A percentile compares a stretch with the other conserved stretches of the same genome.
Conservation (phyloP, 2,329 filamentous ascomycete species). For the Coniochaeta prunicola region DNA sequence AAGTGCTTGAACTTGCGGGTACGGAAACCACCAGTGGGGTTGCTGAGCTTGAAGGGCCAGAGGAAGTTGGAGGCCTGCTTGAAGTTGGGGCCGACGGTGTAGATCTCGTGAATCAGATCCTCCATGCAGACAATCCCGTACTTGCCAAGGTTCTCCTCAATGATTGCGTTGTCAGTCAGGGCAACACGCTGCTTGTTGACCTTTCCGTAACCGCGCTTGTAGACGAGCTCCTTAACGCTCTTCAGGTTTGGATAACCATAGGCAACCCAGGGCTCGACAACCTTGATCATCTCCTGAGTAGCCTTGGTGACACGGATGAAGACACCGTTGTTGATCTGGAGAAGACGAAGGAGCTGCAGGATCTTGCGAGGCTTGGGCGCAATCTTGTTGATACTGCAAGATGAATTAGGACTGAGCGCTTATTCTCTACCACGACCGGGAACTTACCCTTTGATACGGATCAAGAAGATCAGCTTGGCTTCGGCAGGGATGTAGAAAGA, state of each 20-base stretch:
- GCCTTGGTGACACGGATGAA: slow-evolving; percentile 98
- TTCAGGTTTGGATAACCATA: slow-evolving; percentile 99
- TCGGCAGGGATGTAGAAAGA: slow-evolving; percentile 92
- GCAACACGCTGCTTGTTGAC: slow-evolving; percentile 96
- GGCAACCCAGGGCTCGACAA: slow-evolving; percentile 97
- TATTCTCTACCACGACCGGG: neutral
- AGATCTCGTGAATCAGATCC: slow-evolving; percentile 99
- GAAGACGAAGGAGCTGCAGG: slow-evolving; percentile 95
- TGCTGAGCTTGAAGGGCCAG: slow-evolving; percentile 99
- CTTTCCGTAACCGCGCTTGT: slow-evolving; percentile 99
- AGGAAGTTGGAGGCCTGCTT: slow-evolving; percentile 99
- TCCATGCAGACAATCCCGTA: slow-evolving; percentile 99
- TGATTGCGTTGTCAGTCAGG: slow-evolving; percentile 94
- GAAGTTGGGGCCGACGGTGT: slow-evolving; percentile 98
- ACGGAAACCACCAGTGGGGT: slow-evolving; percentile 95
- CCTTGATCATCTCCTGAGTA: slow-evolving; percentile 92
- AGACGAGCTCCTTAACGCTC: slow-evolving; percentile 97
- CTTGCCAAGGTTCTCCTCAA: slow-evolving; percentile 94
- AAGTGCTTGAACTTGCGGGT: slow-evolving; percentile 98
- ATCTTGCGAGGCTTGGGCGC: slow-evolving; percentile 99
- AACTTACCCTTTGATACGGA: slow-evolving; percentile 93
- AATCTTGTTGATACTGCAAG: slow-evolving; percentile 98
- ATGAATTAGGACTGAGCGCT: slow-evolving; percentile 6
- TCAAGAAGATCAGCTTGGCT: slow-evolving; percentile 92
- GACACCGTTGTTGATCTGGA: slow-evolving; percentile 99